Conservation (phyloP, 192 early-diverging fungal genomes). For the Coemansia sp. region DNA sequence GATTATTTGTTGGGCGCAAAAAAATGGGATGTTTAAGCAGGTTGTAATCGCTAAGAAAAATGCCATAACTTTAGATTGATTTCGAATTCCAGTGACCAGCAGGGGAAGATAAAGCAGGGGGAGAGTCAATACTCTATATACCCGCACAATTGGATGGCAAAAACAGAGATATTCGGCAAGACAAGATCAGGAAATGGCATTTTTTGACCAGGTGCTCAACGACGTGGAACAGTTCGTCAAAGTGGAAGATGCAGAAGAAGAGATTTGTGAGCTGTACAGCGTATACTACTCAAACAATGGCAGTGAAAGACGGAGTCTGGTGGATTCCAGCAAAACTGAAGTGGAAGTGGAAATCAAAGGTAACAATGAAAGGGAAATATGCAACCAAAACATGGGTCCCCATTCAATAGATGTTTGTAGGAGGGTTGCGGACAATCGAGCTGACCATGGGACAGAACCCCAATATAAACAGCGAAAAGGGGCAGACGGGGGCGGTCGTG, state of each 20-base stretch:
- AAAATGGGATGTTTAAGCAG: too few species aligned
- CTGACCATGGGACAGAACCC: constrained; percentile 44
- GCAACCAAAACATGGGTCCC: background rate
- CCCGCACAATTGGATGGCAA: too few species aligned
- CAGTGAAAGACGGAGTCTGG: constrained; percentile 11
- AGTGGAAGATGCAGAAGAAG: constrained; percentile 35
- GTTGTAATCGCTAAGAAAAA: too few species aligned
- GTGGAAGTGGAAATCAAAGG: constrained; percentile 36
- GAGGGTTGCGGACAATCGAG: constrained; percentile 4
- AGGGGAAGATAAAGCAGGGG: too few species aligned
- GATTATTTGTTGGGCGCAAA: too few species aligned
- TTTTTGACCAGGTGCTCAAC: constrained; percentile 11
- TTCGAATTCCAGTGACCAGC: too few species aligned
- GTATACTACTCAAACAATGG: constrained; percentile 31
- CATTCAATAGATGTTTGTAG: too few species aligned
- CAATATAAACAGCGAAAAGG: constrained; percentile 41
- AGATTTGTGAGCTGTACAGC: constrained; percentile 49
- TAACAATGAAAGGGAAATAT: background rate
- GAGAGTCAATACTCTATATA: too few species aligned
- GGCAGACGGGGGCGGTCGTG: constrained; percentile 44
- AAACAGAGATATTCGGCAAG: too few species aligned
- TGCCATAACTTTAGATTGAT: too few species aligned
- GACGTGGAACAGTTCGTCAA: constrained; percentile 2
- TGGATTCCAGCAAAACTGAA: constrained; percentile 19
- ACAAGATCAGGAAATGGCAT: background rate